Evolutionary conservation across 2,329 filamentous ascomycete species (phyloP).

Genomic region (Epicoccum nigrum): DNA sequence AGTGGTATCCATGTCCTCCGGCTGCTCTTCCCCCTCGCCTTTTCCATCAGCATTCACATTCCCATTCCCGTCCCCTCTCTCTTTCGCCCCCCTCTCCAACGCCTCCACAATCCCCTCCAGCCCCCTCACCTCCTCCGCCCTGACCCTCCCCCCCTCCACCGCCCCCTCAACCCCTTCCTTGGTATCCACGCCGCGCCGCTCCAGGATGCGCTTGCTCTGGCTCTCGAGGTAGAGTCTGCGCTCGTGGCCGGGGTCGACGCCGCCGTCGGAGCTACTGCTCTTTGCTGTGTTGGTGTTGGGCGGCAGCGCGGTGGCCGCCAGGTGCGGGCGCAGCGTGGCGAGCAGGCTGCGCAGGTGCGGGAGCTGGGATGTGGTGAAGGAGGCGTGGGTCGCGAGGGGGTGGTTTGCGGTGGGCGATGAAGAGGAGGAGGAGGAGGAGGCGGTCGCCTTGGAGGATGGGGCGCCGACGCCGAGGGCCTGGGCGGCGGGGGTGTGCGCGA

Average conservation of each 20-base stretch:
- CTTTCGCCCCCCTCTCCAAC: slow-evolving; percentile 14
- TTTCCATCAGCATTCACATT: not conserved
- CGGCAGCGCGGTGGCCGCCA: slow-evolving; percentile 52
- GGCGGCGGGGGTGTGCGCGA: slow-evolving; percentile 58
- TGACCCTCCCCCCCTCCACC: slow-evolving; percentile 32
- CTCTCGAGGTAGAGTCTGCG: slow-evolving; percentile 83
- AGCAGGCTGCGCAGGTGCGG: slow-evolving; percentile 77
- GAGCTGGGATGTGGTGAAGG: slow-evolving; percentile 82
- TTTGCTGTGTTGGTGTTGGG: slow-evolving; percentile 3
- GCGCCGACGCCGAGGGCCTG: slow-evolving; percentile 54
- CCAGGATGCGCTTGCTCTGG: slow-evolving; percentile 77
- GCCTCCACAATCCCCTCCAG: slow-evolving; percentile 37
- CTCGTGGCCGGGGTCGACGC: slow-evolving; percentile 65
- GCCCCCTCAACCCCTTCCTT: slow-evolving; percentile 43
- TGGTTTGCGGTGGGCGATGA: slow-evolving; percentile 50
- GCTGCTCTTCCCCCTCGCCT: not conserved
- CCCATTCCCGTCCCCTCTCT: not conserved
- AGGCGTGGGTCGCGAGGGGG: slow-evolving; percentile 69
- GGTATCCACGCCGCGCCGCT: slow-evolving; percentile 70
- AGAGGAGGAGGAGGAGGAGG: slow-evolving; percentile 27
- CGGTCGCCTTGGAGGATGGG: slow-evolving; percentile 12
- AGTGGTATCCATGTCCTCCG: slow-evolving; percentile 36
- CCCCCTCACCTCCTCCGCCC: slow-evolving; percentile 38
- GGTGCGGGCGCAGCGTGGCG: slow-evolving; percentile 68
- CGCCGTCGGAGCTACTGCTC: slow-evolving; percentile 26